Conservation (phyloP, 140 eudicot species). For the Bidens hawaiensis region DNA sequence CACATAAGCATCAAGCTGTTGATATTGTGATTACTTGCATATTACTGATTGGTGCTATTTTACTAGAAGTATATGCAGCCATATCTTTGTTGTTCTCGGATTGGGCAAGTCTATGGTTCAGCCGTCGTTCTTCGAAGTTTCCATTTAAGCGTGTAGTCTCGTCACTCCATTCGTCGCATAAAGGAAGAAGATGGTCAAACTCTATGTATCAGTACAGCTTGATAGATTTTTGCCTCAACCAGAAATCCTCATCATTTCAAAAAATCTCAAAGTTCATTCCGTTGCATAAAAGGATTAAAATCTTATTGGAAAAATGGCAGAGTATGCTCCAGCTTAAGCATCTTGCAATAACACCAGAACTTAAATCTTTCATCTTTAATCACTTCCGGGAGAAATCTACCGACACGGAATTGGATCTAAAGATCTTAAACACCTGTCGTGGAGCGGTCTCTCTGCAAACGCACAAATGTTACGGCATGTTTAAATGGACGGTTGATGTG, state of each 20-base stretch:
- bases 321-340: conserved; percentile 20
- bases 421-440: conserved; percentile 16
- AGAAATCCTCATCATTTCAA: conserved; percentile 3
- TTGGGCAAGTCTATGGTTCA: conserved; percentile 37
- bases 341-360: conserved; percentile 5
- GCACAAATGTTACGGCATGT: conserved; percentile 9
- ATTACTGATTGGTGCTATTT: conserved; percentile 28
- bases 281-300: conserved; percentile 4
- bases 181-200: conserved; percentile 38
- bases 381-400: conserved; percentile 24
- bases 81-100: conserved; percentile 31
- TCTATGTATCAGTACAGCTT: conserved; percentile 42
- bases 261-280: conserved; percentile 8
- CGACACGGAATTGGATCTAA: conserved; percentile 22
- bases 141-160: neutral
- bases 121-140: conserved; percentile 17
- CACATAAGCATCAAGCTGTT: conserved; percentile 1
- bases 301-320: conserved; percentile 16
- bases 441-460: conserved; percentile 17
- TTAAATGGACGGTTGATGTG: conserved; percentile 29
- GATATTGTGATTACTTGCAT: conserved; percentile 19
- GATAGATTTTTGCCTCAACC: conserved; percentile 22
- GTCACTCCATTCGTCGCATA: neutral
- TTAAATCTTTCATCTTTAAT: conserved; percentile 17
- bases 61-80: conserved; percentile 33